These are phyloP conservation scores for Boletellus deceptivus DNA, from an alignment of 1,284 basidiomycete species.

Conservation along the genomic window DNA sequence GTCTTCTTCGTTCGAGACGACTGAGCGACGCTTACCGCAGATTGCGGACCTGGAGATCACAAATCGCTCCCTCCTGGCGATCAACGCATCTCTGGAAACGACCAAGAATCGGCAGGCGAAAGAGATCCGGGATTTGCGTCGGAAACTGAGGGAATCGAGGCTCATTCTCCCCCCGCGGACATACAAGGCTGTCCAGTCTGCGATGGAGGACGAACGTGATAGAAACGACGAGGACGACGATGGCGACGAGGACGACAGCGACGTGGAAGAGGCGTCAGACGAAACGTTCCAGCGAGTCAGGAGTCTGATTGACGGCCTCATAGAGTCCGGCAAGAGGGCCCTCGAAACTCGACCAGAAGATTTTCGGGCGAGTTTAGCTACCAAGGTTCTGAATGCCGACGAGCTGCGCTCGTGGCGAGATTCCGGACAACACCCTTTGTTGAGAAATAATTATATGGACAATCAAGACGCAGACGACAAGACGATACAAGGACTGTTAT, in stretches of 20 bases:
- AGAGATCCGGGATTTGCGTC: constrained; percentile 73
- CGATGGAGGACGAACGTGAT: constrained; percentile 39
- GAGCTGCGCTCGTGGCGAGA: constrained; percentile 63
- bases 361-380: constrained; percentile 42
- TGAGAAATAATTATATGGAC: constrained; percentile 9
- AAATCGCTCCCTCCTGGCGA: constrained; percentile 72
- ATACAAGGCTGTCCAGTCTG: constrained; percentile 55
- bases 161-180: constrained; percentile 68
- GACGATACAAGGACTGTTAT: constrained; percentile 31
- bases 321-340: constrained; percentile 58
- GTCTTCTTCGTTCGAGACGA: not conserved
- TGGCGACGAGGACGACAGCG: constrained; percentile 41
- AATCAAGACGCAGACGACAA: constrained; percentile 27
- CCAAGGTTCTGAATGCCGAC: constrained; percentile 71
- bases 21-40: constrained; percentile 36
- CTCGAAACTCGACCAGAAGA: constrained; percentile 58
- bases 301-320: constrained; percentile 59
- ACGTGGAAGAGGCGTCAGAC: constrained; percentile 40
- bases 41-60: constrained; percentile 84
- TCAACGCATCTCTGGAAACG: constrained; percentile 72
- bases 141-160: constrained; percentile 73
- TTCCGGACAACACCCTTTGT: constrained; percentile 25
- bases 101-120: constrained; percentile 75
- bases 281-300: constrained; percentile 59
- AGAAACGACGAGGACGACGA: constrained; percentile 40